A percentile compares a stretch with the other conserved stretches of the same genome.
phyloP scores from a whole-genome alignment of 208 protist species.

The Acanthamoeba triangularis region DNA sequence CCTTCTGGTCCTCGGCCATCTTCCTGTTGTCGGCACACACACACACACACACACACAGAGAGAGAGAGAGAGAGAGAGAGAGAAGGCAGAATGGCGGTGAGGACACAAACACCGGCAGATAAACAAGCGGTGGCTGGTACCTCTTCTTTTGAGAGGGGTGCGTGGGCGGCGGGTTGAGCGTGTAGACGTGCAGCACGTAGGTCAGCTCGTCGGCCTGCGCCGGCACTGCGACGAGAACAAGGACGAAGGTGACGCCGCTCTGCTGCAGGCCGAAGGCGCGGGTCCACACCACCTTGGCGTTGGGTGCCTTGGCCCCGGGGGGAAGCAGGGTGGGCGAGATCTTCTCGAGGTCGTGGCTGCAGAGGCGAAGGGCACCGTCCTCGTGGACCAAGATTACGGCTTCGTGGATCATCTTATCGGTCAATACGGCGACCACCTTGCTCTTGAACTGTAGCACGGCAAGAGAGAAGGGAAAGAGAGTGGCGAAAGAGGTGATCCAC shows the following conservation, averaged over 20 bases:
- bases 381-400: conserved; percentile 53
- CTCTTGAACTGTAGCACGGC: background rate
- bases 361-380: conserved; percentile 26
- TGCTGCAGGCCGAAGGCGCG: conserved; percentile 30
- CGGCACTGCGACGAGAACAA: background rate
- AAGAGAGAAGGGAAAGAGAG: background rate
- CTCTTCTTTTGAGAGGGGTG: conserved; percentile 48
- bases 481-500: background rate
- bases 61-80: background rate
- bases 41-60: background rate
- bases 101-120: too few species aligned
- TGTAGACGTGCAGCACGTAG: conserved; percentile 38
- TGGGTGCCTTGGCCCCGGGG: background rate
- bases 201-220: background rate
- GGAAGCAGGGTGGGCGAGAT: conserved; percentile 36
- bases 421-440: conserved; percentile 20
- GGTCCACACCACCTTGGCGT: conserved; percentile 7
- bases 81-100: background rate
- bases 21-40: background rate
- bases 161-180: conserved; percentile 37
- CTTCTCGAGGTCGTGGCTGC: conserved; percentile 52
- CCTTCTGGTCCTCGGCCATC: background rate
- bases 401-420: conserved; percentile 52
- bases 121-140: background rate
- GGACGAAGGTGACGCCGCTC: conserved; percentile 48